A percentile compares a stretch with the other conserved stretches of the same genome.
Evolutionary conservation across 2,329 filamentous ascomycete species (phyloP).

Genomic region (Alternaria brassicicola): DNA sequence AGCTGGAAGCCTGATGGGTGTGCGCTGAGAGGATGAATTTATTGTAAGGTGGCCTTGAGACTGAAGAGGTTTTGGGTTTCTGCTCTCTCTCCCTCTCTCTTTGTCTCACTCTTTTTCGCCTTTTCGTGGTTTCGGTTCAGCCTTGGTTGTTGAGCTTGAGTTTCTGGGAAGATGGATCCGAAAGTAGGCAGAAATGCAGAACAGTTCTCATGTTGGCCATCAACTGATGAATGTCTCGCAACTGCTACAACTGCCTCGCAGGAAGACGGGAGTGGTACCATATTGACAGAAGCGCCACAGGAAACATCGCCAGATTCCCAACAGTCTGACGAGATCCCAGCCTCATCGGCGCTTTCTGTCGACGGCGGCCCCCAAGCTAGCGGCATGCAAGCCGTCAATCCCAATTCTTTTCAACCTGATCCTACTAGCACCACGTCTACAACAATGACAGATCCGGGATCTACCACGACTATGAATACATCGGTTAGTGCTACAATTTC

Average conservation of each 20-base stretch:
- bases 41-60: slow-evolving; percentile 2
- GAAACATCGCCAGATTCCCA: background rate
- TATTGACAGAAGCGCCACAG: background rate
- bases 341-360: too few species aligned
- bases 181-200: background rate
- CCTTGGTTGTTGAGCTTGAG: background rate
- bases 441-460: background rate
- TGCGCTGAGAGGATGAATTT: background rate
- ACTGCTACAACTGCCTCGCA: background rate
- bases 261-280: background rate
- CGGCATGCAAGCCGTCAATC: background rate
- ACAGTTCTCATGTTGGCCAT: background rate
- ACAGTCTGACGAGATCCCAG: background rate
- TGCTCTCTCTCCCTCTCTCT: background rate
- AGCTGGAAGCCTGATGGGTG: slow-evolving; percentile 8
- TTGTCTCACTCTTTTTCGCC: background rate
- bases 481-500: background rate
- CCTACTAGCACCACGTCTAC: background rate
- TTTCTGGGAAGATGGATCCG: background rate
- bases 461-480: background rate
- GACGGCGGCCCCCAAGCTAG: background rate
- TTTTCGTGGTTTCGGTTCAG: background rate
- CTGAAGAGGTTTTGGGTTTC: background rate
- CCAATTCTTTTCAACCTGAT: background rate
- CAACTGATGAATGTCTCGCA: background rate